These are phyloP conservation scores for Cadophora sp. DNA, from an alignment of 2,329 filamentous ascomycete genomes.

Conservation along the genomic window DNA sequence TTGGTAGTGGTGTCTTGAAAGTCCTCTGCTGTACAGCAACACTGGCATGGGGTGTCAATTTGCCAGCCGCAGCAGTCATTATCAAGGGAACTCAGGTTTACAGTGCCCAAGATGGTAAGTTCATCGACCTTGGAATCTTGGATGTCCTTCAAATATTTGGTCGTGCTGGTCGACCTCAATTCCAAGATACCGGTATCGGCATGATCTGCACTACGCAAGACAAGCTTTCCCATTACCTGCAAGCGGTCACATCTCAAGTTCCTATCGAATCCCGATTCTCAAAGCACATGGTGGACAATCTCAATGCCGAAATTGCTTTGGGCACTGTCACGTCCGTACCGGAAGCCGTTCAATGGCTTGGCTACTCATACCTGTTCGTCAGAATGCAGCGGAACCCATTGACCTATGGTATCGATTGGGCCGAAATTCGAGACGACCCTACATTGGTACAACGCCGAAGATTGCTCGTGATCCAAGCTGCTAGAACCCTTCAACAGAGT, in stretches of 20 bases:
- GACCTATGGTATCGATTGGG: slow-evolving; percentile 94
- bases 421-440: slow-evolving; percentile 87
- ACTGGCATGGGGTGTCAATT: slow-evolving; percentile 97
- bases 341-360: slow-evolving; percentile 96
- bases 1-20: slow-evolving; percentile 90
- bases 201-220: slow-evolving; percentile 98
- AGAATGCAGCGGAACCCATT: slow-evolving; percentile 93
- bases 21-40: slow-evolving; percentile 98
- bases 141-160: slow-evolving; percentile 98
- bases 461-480: slow-evolving; percentile 87
- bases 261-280: slow-evolving; percentile 98
- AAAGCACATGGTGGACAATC: slow-evolving; percentile 89
- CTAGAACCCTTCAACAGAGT: slow-evolving; percentile 83
- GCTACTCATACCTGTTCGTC: slow-evolving; percentile 97
- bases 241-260: slow-evolving; percentile 92
- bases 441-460: slow-evolving; percentile 84
- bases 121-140: slow-evolving; percentile 93
- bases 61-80: slow-evolving; percentile 93
- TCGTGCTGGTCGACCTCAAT: slow-evolving; percentile 96
- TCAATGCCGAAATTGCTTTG: slow-evolving; percentile 93
- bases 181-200: slow-evolving; percentile 95
- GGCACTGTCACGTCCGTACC: slow-evolving; percentile 94
- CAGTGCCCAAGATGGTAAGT: slow-evolving; percentile 94
- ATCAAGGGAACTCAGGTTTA: slow-evolving; percentile 99
- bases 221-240: slow-evolving; percentile 88